These are phyloP conservation scores for Scheffersomyces coipomensis DNA, from an alignment of 805 yeast species.

Conservation along the genomic window DNA sequence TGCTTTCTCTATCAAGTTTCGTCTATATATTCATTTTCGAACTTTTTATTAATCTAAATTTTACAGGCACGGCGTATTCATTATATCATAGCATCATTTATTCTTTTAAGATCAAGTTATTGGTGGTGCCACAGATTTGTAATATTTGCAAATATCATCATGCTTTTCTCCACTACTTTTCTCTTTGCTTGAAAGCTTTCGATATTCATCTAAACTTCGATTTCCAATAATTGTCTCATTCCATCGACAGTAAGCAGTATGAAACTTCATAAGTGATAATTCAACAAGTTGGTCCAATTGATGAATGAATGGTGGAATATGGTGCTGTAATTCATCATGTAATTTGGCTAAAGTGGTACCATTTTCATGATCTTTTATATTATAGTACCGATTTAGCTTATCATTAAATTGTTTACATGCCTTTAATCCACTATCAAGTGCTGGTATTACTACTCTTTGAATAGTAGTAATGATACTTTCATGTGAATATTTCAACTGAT, in stretches of 20 bases:
- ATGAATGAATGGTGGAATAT: neutral
- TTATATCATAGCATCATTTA: too few species aligned
- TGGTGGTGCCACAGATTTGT: too few species aligned
- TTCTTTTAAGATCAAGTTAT: too few species aligned
- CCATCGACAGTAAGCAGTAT: conserved; percentile 10
- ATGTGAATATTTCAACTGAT: neutral
- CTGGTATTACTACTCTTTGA: neutral
- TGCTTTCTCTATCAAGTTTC: too few species aligned
- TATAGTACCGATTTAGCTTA: neutral
- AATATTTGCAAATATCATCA: too few species aligned
- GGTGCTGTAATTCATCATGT: neutral
- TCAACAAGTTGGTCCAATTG: neutral
- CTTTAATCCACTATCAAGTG: neutral
- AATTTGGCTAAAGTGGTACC: neutral
- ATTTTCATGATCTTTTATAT: neutral
- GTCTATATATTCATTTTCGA: too few species aligned
- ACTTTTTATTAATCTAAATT: too few species aligned
- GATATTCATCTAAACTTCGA: conserved; percentile 12
- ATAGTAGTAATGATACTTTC: neutral
- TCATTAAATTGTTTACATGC: neutral
- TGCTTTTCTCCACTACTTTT: too few species aligned
- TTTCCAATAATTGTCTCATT: conserved; percentile 13
- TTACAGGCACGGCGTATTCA: too few species aligned
- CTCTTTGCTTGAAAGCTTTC: too few species aligned
- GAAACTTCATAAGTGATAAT: neutral